Evolutionary conservation across 2,329 filamentous ascomycete species (phyloP).

Genomic region (Leptographium radiaticola): DNA sequence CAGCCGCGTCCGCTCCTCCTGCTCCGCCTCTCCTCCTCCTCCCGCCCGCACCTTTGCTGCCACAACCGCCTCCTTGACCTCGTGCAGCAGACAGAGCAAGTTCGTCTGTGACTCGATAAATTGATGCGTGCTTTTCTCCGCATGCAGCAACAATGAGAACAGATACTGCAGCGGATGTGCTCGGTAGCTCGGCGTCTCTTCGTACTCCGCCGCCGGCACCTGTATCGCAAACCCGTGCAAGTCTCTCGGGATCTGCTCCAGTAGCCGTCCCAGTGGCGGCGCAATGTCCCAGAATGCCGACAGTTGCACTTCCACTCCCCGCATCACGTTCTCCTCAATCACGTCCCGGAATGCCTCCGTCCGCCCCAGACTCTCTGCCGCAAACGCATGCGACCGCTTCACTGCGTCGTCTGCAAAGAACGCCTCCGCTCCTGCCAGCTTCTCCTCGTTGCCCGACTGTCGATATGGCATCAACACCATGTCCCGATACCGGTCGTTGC

Average conservation of each 20-base stretch:
- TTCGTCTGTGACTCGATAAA: slow-evolving; percentile 95
- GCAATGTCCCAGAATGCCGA: slow-evolving; percentile 98
- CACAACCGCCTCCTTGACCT: slow-evolving; percentile 71
- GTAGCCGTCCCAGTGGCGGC: slow-evolving; percentile 61
- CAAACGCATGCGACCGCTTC: slow-evolving; percentile 57
- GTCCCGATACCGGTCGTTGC: slow-evolving; percentile 74
- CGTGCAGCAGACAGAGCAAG: slow-evolving; percentile 76
- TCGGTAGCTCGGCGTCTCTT: slow-evolving; percentile 74
- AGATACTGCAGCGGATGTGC: slow-evolving; percentile 82
- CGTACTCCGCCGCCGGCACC: slow-evolving; percentile 66
- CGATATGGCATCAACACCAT: slow-evolving; percentile 74
- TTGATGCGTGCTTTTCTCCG: slow-evolving; percentile 87
- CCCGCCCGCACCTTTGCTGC: slow-evolving; percentile 43
- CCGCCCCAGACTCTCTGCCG: slow-evolving; percentile 58
- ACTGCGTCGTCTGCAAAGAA: slow-evolving; percentile 75
- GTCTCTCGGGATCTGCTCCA: slow-evolving; percentile 57
- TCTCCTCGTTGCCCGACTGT: slow-evolving; percentile 61
- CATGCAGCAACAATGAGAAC: slow-evolving; percentile 70
- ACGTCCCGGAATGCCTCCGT: slow-evolving; percentile 65
- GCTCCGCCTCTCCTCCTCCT: slow-evolving; percentile 39
- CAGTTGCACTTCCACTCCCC: slow-evolving; percentile 82
- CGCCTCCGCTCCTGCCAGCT: slow-evolving; percentile 60
- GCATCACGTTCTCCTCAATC: slow-evolving; percentile 71
- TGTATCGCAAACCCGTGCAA: slow-evolving; percentile 53
- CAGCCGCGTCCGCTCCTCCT: slow-evolving; percentile 55